These are phyloP conservation scores for Venturia effusa DNA, from an alignment of 2,329 filamentous ascomycete genomes.

Conservation along the genomic window DNA sequence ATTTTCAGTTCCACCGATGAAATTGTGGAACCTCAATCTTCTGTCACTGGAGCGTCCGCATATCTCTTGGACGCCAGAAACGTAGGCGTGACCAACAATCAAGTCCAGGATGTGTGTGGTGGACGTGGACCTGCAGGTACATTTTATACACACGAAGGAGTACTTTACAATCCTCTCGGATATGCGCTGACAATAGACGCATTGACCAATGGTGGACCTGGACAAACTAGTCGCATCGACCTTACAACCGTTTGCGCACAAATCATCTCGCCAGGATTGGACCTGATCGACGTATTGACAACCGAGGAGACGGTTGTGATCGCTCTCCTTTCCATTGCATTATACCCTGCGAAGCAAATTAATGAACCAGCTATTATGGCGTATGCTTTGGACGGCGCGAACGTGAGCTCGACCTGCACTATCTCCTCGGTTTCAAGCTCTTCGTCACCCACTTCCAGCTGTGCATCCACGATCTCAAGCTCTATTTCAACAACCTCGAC, in stretches of 20 bases:
- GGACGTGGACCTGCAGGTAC: constrained; percentile 25
- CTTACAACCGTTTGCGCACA: constrained; percentile 29
- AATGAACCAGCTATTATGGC: constrained; percentile 31
- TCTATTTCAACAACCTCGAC: neutral
- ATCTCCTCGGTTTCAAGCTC: neutral
- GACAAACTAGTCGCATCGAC: constrained; percentile 29
- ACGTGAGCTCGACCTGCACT: neutral
- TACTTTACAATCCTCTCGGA: constrained; percentile 39
- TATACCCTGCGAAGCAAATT: constrained; percentile 23
- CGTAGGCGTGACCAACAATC: constrained; percentile 40
- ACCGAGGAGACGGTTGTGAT: constrained; percentile 33
- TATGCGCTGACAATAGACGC: constrained; percentile 38
- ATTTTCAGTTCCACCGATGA: constrained; percentile 42
- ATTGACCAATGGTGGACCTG: constrained; percentile 33
- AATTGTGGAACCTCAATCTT: constrained; percentile 39
- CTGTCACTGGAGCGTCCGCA: constrained; percentile 36
- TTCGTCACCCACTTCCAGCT: no score
- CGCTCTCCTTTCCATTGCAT: constrained; percentile 25
- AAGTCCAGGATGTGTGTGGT: constrained; percentile 35
- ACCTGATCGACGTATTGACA: constrained; percentile 34
- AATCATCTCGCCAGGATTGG: constrained; percentile 28
- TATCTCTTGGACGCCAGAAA: constrained; percentile 30
- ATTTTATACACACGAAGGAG: constrained; percentile 40
- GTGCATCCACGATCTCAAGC: neutral
- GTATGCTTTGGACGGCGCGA: constrained; percentile 23